Conservation (phyloP, 441 rosid genomes). For the Populus hybrid region DNA sequence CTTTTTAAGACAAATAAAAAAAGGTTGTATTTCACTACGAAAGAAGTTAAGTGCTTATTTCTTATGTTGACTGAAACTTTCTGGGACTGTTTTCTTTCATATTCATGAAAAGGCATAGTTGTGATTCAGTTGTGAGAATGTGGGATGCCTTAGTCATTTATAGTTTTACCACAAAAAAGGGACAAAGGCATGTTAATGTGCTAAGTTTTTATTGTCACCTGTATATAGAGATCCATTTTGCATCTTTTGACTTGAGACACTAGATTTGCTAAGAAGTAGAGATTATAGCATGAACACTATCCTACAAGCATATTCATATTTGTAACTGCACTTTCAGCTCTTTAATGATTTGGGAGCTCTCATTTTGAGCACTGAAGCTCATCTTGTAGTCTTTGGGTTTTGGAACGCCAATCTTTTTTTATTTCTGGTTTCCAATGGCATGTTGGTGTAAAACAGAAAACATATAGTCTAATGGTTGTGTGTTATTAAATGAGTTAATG, state of each 20-base stretch:
- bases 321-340: background rate
- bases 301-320: background rate
- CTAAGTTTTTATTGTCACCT: background rate
- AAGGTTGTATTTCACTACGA: background rate
- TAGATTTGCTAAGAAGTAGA: background rate
- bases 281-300: background rate
- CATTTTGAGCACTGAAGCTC: background rate
- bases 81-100: background rate
- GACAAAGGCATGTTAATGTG: background rate
- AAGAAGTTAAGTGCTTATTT: background rate
- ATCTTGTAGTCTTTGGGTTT: background rate
- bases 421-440: background rate
- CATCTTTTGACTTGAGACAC: background rate
- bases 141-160: background rate
- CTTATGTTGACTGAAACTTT: background rate
- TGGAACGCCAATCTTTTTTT: background rate
- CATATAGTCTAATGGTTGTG: background rate
- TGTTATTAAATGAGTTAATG: background rate
- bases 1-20: background rate
- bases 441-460: background rate
- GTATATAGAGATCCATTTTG: background rate
- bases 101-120: background rate
- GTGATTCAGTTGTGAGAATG: background rate
- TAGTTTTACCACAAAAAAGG: background rate
- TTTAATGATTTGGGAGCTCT: background rate